phyloP scores from a whole-genome alignment of 1,284 basidiomycete species.

The Agaricales sp. region DNA sequence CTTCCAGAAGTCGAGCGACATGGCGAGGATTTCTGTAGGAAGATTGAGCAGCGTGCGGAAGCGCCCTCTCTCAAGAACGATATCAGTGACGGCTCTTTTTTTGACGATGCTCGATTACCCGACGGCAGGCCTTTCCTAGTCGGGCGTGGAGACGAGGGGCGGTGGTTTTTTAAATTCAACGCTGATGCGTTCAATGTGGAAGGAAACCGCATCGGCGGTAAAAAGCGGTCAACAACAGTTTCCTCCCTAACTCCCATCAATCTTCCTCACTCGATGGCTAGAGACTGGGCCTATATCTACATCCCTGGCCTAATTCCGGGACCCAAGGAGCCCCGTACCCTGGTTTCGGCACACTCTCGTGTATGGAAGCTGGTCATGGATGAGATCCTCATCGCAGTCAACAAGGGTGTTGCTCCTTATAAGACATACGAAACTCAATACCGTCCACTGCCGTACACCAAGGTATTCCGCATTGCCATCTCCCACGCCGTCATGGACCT shows the following conservation, averaged over 20 bases:
- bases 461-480: background rate
- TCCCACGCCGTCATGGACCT: slow-evolving; percentile 1
- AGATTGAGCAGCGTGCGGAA: too few relatives aligned
- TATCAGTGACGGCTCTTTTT: too few relatives aligned
- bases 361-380: too few relatives aligned
- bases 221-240: slow-evolving; percentile 6
- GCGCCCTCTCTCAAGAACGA: too few relatives aligned
- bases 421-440: too few relatives aligned
- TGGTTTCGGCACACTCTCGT: slow-evolving; percentile 3
- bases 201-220: slow-evolving; percentile 3
- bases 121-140: slow-evolving; percentile 5
- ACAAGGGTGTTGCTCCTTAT: too few relatives aligned
- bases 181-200: slow-evolving; percentile 9
- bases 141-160: slow-evolving; percentile 5
- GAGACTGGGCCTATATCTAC: slow-evolving; percentile 6
- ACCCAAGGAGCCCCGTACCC: slow-evolving; percentile 4
- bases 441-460: background rate
- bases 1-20: too few relatives aligned
- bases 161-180: slow-evolving; percentile 8
- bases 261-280: slow-evolving; percentile 5
- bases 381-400: too few relatives aligned
- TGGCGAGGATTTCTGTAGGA: too few relatives aligned
- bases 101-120: too few relatives aligned
- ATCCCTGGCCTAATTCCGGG: slow-evolving; percentile 8
- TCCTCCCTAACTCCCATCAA: slow-evolving; percentile 6